Base-by-base conservation (phyloP, 129 eudicot species). In the Gnaphalium uliginosum region DNA sequence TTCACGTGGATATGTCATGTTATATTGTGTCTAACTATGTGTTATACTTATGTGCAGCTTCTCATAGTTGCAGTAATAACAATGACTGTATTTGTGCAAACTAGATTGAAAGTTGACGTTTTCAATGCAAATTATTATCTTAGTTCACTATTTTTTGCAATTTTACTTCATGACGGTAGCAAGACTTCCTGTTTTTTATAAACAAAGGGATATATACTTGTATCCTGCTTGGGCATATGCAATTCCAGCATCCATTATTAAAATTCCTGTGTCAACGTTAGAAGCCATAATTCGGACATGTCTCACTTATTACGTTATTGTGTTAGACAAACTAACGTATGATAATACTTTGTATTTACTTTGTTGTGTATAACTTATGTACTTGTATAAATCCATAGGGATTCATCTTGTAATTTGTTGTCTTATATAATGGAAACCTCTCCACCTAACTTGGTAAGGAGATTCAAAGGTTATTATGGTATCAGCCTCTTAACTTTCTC, bases 151-250 rank as follows among this genome's bases (percentile, higher is more conserved):
- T 89, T 83, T 81, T 92, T 64, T 65, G 66, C 86, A 37, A 87
- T 92, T 6, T 26, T 84, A 68, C 81, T 89, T 46, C 85, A 70
- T 92, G 92, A 92, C 93, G 19, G 76, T 92, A 37, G 74, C 85
- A 74, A 85, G 97, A 60, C 93, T 92, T 81, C 60, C 83, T 11
- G 80, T 89, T 67, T 92, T 92, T 76, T 92, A 84, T 75, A 89
- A 92, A 68, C 97, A 92, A 54, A 82, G 91, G 75, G 97, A 92
- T 75, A 77, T 92, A 78, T 78, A 79, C 80, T 92, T 89, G 60
- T 89, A 89, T 68, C 97, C 97, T 7, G 97, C 96, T 17, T 92
- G 97, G 97, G 89, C 90, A 19, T 92, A 87, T 65, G 87, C 97
- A 21, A 83, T 92, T 76, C 91, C 97, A 39, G 85, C 93, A 69